Base-by-base conservation (phyloP, 257 asterid genomes). In the Thymus mandschuricus region DNA sequence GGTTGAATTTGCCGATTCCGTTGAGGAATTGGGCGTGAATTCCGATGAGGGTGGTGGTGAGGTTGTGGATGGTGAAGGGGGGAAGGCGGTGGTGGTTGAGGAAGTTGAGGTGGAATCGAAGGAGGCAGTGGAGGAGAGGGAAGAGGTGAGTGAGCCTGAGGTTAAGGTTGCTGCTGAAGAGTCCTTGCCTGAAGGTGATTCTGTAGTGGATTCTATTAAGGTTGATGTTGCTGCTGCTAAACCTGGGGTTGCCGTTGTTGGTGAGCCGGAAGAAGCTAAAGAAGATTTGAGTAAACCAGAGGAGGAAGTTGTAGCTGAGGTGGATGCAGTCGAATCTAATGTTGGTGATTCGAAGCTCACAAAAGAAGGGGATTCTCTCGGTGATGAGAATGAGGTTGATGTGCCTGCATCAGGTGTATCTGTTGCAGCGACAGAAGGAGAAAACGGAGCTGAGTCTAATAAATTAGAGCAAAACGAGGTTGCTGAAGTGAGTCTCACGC, bases 191-290 rank as follows among this genome's bases (percentile, higher is more conserved):
- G 78, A 67, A 57, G 93, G 79, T 31, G 87, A 86, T 71, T 55
- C 86, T 34, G 76, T 86, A 68, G 80, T 79, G 44, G 85, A 85
- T 31, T 65, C 86, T 4, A 68, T 79, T 57, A 68, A 77, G 64
- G 85, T 73, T 78, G 86, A 85, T 60, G 76, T 69, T 46, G 77
- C 79, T 29, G 76, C 66, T 46, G 77, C 79, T 29, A 78, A 62
- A 41, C 73, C 86, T 0, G 86, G 88, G 45, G 83, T 82, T 9
- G 86, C 64, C 48, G 83, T 80, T 68, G 81, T 81, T 58, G 88
- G 82, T 30, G 82, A 79, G 75, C 45, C 49, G 1, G 6, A 67
- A 55, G 76, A 75, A 60, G 51, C 55, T 21, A 68, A 54, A 43
- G 81, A 30, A 29, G 57, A 35, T 10, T 56, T 6, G n/a, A 40